Evolutionary conservation across 306 rosid genomes (phyloP), one percentile per base, ranked within the genome.

Genomic region (Cercis canadensis): DNA sequence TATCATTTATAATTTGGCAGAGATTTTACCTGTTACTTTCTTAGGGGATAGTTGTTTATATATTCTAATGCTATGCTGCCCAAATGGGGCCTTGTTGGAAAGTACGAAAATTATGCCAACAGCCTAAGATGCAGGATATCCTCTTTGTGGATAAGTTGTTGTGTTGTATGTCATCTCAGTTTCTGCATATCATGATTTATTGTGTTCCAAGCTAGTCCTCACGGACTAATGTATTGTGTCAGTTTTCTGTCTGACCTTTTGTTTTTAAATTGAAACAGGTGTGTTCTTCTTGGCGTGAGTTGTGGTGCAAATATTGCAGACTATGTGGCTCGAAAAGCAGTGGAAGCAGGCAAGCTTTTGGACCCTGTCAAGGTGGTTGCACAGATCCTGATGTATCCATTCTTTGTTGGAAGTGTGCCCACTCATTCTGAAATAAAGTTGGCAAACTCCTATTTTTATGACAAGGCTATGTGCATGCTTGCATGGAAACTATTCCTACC

Each of bases 281-380:
- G 97, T 55, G 92, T 94, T 81, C 99, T 94, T 70, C 92, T 94
- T 57, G 99, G 97, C 12, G 97, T 83, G 61, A 94, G 99, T 80
- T 94, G 97, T 79, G 99, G 99, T 74, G 97, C 99, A 57, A 94
- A 94, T 80, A 85, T 94, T 84, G 97, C 97, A 34, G 87, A 94
- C 73, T 84, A 84, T 53, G 97, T 94, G 69, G 92, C 97, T 75
- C 90, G 84, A 63, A 94, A 91, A 83, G 92, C 97, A 58, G 95
- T 91, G 33, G 99, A 90, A 84, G 85, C 91, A 13, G 97, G 99
- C 56, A 81, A 78, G 76, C 96, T 78, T 72, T 73, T 91, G 80
- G 96, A 94, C 71, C 99, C 99, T 33, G 89, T 94, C 80, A 91
- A 94, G 83, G 97, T 94, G 37, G 99, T 94, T 36, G 97, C 97